These are phyloP conservation scores for Rickenella mellea DNA, from an alignment of 768 basidiomycete species.

Conservation along the genomic window DNA sequence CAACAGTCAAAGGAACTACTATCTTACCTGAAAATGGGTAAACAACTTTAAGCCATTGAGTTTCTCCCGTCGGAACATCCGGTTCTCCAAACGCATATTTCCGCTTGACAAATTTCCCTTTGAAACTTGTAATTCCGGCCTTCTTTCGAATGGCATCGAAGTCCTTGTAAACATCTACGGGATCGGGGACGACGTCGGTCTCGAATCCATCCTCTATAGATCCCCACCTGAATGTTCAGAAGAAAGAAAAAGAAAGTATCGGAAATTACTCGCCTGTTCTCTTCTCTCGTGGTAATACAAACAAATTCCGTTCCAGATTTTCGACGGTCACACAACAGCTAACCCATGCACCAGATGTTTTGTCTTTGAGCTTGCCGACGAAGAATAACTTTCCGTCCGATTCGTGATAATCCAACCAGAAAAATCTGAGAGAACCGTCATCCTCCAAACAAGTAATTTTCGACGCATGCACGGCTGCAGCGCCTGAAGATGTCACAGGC, in stretches of 20 bases:
- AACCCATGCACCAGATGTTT: conserved; percentile 54
- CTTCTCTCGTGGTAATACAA: conserved; percentile 69
- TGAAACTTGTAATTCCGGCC: conserved; percentile 66
- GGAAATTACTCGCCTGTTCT: conserved; percentile 33
- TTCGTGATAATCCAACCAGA: conserved; percentile 95
- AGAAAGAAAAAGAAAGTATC: neutral
- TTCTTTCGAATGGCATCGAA: conserved; percentile 73
- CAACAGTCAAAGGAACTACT: neutral
- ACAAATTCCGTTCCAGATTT: conserved; percentile 83
- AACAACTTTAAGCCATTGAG: conserved; percentile 87
- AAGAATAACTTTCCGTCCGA: conserved; percentile 78
- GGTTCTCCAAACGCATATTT: conserved; percentile 88
- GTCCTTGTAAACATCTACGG: conserved; percentile 69
- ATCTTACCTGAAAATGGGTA: conserved; percentile 78
- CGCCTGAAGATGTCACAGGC: conserved; percentile 23
- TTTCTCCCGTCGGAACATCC: conserved; percentile 70
- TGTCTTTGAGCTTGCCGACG: conserved; percentile 85
- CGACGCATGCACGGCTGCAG: conserved; percentile 24
- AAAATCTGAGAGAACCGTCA: conserved; percentile 83
- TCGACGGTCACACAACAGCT: conserved; percentile 85
- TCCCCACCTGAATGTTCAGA: neutral
- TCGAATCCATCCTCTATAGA: conserved; percentile 27
- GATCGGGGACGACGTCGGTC: conserved; percentile 65
- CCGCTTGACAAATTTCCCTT: conserved; percentile 75
- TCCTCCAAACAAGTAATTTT: conserved; percentile 59